Base-by-base conservation (phyloP, 2,329 filamentous ascomycete species). In the Hymenoscyphus albidus region DNA sequence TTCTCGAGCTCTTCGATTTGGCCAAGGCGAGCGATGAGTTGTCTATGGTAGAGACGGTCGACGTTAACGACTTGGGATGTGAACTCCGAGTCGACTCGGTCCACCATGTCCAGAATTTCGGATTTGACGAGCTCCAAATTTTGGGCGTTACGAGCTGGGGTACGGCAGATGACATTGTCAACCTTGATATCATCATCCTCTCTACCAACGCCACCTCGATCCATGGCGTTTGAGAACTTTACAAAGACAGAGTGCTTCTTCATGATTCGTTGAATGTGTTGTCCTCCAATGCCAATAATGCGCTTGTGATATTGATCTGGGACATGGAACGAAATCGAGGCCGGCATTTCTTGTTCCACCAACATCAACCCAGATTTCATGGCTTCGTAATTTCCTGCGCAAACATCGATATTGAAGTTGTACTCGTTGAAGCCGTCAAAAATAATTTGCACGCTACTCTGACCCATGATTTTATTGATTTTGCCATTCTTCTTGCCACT, bases 391-490 rank as follows among this genome's bases (percentile, higher is more conserved):
- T 91, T 90, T 63, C 88, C 88, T 57, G 92, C 93, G 75, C 95
- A 93, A 63, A 99, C 94, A 75, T 99, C 95, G 70, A 99, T 99
- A 78, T 98, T 97, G 82, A 99, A 99, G 79, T 99, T 98, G 84
- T 98, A 99, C 80, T 99, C 95, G 78, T 97, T 97, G 82, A 98
- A 99, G 68, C 93, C 93, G 76, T 99, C 95, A 71, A 99, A 99
- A 68, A 99, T 94, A 74, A 99, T 98, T 79, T 99, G 95, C 13
- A 99, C 95, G 72, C 96, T 97, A 83, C 93, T 97, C 78, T 98
- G 94, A 31, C 94, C 95, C 95, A 99, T 99, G 74, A 99, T 99
- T 83, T 99, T 99, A 83, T 99, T 99, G 79, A 99, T 99, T 81
- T 99, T 99, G 78, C 95, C 95, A 73, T 99, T 99, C 83, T 99